A percentile compares a stretch with the other conserved stretches of the same genome.
Conservation (phyloP, 106 monocot species). For the Vanilla planifolia region DNA sequence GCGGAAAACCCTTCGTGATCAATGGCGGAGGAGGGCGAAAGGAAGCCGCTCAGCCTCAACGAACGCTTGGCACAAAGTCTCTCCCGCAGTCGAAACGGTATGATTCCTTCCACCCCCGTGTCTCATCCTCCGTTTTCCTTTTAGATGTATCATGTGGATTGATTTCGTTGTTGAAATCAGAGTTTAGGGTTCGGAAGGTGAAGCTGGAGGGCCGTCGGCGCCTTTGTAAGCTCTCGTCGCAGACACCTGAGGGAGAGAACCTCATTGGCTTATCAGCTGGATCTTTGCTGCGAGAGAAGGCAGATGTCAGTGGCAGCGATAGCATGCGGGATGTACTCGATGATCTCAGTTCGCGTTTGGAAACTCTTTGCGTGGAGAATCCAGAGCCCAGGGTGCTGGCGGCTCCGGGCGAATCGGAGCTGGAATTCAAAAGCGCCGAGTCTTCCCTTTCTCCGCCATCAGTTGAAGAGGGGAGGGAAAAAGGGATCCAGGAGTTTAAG, state of each 20-base stretch:
- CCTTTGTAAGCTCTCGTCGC: constrained; percentile 67
- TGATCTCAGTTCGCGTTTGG: constrained; percentile 61
- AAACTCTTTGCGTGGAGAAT: constrained; percentile 69
- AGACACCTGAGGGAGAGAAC: background rate
- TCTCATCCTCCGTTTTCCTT: background rate
- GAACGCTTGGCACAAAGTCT: constrained; percentile 47
- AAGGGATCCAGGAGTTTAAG: background rate
- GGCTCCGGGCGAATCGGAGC: background rate
- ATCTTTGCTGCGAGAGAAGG: constrained; percentile 11
- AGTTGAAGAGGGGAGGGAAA: background rate
- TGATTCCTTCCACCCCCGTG: constrained; percentile 4
- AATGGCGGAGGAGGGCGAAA: constrained; percentile 25
- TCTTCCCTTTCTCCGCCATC: constrained; percentile 37
- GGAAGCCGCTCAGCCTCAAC: constrained; percentile 85
- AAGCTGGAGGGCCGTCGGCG: constrained; percentile 77
- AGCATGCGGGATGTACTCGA: constrained; percentile 60
- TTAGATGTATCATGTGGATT: no score
- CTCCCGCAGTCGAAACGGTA: constrained; percentile 32
- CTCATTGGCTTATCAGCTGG: constrained; percentile 19
- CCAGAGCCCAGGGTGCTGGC: constrained; percentile 15
- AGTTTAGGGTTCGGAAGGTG: constrained; percentile 44
- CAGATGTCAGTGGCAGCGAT: constrained; percentile 9
- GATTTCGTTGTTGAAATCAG: constrained; percentile 20
- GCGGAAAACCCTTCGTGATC: background rate
- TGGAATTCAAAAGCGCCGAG: constrained; percentile 36